Percentiles rank a stretch among this genome's conserved stretches.
Evolutionary conservation across 495 filamentous ascomycete species (phyloP).

Genomic region (Aspergillus indologenus): DNA sequence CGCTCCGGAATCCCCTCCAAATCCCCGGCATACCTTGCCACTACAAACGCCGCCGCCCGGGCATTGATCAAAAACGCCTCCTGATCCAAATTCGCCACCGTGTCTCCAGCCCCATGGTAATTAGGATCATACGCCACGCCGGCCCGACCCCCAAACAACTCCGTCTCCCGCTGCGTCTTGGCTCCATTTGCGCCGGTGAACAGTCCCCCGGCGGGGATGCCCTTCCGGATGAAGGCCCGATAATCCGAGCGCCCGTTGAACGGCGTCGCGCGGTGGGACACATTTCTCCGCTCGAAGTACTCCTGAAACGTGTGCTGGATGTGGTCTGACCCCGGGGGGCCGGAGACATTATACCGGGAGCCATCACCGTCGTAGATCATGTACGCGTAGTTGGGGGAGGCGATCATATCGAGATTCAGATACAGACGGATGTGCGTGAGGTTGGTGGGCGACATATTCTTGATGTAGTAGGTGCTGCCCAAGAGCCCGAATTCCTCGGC

Average conservation of each 20-base stretch:
- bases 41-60: constrained; percentile 59
- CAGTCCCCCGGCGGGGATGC: constrained; percentile 62
- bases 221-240: constrained; percentile 60
- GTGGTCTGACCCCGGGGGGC: constrained; percentile 60
- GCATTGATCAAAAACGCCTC: constrained; percentile 59
- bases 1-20: constrained; percentile 44
- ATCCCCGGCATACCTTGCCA: constrained; percentile 59
- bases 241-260: constrained; percentile 70
- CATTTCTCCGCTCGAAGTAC: constrained; percentile 48
- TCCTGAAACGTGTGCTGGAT: constrained; percentile 62
- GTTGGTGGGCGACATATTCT: constrained; percentile 43
- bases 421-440: constrained; percentile 60
- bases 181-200: constrained; percentile 67
- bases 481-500: constrained; percentile 65
- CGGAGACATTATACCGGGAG: constrained; percentile 55
- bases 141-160: constrained; percentile 57
- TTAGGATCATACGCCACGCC: constrained; percentile 59
- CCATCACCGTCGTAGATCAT: constrained; percentile 73
- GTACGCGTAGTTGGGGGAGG: constrained; percentile 65
- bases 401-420: constrained; percentile 81
- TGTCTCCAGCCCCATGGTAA: constrained; percentile 61
- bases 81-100: constrained; percentile 55
- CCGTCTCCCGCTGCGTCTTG: constrained; percentile 59
- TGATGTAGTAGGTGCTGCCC: constrained; percentile 61
- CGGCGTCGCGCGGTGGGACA: constrained; percentile 46